These are phyloP conservation scores for Ochetophila trinervis DNA, from an alignment of 306 rosid genomes.

Conservation along the genomic window DNA sequence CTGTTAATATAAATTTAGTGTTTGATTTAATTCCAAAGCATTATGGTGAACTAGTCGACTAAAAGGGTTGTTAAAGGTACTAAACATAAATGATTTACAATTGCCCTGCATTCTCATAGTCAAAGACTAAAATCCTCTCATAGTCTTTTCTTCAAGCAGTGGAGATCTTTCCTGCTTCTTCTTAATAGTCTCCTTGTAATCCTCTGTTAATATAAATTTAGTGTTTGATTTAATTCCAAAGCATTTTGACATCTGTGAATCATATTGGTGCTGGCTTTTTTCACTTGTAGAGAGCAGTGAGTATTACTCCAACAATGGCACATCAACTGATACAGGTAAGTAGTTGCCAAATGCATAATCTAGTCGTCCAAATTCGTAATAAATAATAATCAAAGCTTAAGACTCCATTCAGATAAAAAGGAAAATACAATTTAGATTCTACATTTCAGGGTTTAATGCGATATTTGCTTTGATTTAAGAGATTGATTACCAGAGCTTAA, in stretches of 20 bases:
- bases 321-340: constrained; percentile 71
- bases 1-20: background rate
- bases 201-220: background rate
- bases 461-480: background rate
- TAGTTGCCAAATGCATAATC: constrained; percentile 3
- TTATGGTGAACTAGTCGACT: background rate
- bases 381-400: background rate
- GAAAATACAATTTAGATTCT: too few relatives aligned
- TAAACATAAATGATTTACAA: too few relatives aligned
- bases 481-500: too few relatives aligned
- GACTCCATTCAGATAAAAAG: background rate
- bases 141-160: background rate
- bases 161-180: background rate
- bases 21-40: background rate
- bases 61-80: background rate
- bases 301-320: constrained; percentile 73
- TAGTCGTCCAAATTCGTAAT: background rate
- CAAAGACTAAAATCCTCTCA: background rate
- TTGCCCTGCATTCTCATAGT: background rate
- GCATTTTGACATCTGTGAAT: background rate
- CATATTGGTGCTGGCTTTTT: constrained; percentile 5
- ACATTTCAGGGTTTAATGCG: background rate
- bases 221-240: background rate
- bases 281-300: constrained; percentile 68
- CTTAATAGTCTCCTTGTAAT: background rate